phyloP scores from a whole-genome alignment of 1,284 basidiomycete species.

The Amylostereum chailletii region DNA sequence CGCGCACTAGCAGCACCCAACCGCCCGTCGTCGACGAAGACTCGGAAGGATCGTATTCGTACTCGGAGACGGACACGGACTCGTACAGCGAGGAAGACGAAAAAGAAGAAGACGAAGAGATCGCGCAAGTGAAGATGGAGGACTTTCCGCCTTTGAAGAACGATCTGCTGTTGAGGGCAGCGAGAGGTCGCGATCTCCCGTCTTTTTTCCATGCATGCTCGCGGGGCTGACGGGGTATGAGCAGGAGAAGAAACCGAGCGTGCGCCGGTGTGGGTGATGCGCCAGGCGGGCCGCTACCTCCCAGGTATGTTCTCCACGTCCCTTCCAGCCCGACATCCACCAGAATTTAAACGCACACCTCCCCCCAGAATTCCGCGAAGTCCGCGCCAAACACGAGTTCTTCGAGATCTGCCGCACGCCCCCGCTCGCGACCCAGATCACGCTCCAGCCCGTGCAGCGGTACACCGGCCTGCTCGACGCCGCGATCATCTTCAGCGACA shows the following conservation, averaged over 20 bases:
- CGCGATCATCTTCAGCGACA: constrained; percentile 94
- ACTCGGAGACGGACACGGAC: too few relatives aligned
- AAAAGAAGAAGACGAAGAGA: too few relatives aligned
- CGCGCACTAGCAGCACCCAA: too few relatives aligned
- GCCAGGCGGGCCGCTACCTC: constrained; percentile 93
- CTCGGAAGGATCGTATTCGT: too few relatives aligned
- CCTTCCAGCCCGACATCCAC: not conserved
- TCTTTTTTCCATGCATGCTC: not conserved
- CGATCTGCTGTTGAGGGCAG: constrained; percentile 85
- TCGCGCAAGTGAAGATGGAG: not conserved
- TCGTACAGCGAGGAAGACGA: too few relatives aligned
- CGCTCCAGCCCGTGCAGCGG: constrained; percentile 85
- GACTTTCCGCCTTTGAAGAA: constrained; percentile 77
- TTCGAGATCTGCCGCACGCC: constrained; percentile 92
- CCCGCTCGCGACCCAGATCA: constrained; percentile 76
- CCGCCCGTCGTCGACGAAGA: too few relatives aligned
- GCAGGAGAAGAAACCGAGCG: constrained; percentile 81
- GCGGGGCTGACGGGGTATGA: not conserved
- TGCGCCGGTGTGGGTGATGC: constrained; percentile 98
- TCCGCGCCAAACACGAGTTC: constrained; percentile 82
- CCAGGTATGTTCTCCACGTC: constrained; percentile 54
- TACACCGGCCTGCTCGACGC: constrained; percentile 84
- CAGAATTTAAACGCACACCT: not conserved
- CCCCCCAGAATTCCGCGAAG: constrained; percentile 71
- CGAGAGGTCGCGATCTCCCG: constrained; percentile 34